A percentile compares a stretch with the other conserved stretches of the same genome.
Conservation (phyloP, 495 filamentous ascomycete genomes). For the Xylaria flabelliformis region DNA sequence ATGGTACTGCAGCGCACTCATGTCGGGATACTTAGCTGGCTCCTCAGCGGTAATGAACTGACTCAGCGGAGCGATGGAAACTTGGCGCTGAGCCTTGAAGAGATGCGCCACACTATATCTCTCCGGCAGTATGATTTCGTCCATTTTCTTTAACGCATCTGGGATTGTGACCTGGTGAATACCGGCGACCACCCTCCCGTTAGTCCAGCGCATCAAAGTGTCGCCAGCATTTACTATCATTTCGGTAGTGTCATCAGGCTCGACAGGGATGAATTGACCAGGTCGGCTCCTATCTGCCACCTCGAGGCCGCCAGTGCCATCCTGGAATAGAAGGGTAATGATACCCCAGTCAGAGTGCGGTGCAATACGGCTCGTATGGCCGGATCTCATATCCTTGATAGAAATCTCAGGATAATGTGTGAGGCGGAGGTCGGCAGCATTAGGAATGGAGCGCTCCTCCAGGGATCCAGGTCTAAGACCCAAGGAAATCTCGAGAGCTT, state of each 20-base stretch:
- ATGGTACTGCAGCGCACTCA: conserved; percentile 21
- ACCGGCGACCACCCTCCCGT: conserved; percentile 27
- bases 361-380: conserved; percentile 27
- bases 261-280: conserved; percentile 53
- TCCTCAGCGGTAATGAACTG: conserved; percentile 24
- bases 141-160: conserved; percentile 1
- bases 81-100: conserved; percentile 17
- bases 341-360: conserved; percentile 54
- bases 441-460: conserved; percentile 19
- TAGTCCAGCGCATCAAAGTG: conserved; percentile 33
- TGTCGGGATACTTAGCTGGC: conserved; percentile 25
- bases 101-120: conserved; percentile 19
- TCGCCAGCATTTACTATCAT: conserved; percentile 59
- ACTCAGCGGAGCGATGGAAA: conserved; percentile 16
- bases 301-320: conserved; percentile 51
- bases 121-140: conserved; percentile 10
- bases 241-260: conserved; percentile 46
- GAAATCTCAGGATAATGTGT: conserved; percentile 65
- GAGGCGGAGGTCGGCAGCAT: conserved; percentile 58
- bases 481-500: conserved; percentile 33
- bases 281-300: conserved; percentile 53
- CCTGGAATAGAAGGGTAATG: conserved; percentile 52
- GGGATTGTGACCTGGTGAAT: conserved; percentile 30
- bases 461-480: conserved; percentile 23
- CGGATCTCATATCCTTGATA: conserved; percentile 32